Evolutionary conservation across 768 basidiomycete species (phyloP), one percentile per base, ranked within the genome.

Genomic region (Dioszegia crocea): DNA sequence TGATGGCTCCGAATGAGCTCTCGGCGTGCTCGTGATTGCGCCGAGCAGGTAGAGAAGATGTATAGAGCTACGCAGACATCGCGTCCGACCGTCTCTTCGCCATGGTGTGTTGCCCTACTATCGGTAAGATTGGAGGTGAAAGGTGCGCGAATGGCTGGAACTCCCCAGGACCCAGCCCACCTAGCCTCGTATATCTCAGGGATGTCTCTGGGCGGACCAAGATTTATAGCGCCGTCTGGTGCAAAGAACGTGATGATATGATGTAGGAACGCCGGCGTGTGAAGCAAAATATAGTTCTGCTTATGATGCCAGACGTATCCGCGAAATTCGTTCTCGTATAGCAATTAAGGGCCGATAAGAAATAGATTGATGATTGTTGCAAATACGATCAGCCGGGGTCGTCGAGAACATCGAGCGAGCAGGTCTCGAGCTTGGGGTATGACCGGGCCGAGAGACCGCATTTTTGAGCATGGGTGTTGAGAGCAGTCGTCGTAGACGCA

Each of bases 31-130:
- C 44, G 44, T 45, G 54, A 46, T 23, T 12, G 9, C 23, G 19
- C 12, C n/a, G 40, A 23, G 27, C 44, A 38, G 36, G 53, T 63
- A 12, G 62, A 59, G 53, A 63, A 63, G 30, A 63, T 52, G 29
- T 63, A 59, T 14, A 63, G 40, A 27, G 40, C 53, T 11, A 63
- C 31, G 39, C 52, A 49, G 11, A 36, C 53, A n/a, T n/a, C n/a
- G 6, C 27, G 33, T 11, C 30, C 29, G 2, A 4, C 43, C 24
- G 6, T 17, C 19, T 39, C 46, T 33, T 30, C 17, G 17, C 14
- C 16, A n/a, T n/a, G n/a, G n/a, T 33, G 33, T 33, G 33, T 14
- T 33, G 33, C 6, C 14, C 33, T 14, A 33, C 33, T 33, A 14
- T 6, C 33, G 14, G 6, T 14, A 33, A 33, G 33, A 6, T 33